A percentile compares a stretch with the other conserved stretches of the same genome.
Conservation (phyloP, 2,329 filamentous ascomycete genomes). For the Curvularia sp. region DNA sequence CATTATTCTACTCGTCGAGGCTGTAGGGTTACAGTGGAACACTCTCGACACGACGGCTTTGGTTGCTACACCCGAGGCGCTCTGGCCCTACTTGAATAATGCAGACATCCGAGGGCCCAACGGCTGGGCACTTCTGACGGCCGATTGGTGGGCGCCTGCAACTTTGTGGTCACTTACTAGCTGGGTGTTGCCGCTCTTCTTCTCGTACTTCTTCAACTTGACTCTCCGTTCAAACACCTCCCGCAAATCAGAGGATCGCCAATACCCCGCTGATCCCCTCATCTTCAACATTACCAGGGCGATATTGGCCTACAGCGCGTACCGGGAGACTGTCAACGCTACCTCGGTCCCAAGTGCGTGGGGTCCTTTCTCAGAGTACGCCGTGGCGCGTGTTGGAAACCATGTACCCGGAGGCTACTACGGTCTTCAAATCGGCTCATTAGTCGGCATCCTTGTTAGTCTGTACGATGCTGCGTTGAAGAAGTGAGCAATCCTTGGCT, state of each 20-base stretch:
- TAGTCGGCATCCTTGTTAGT: slow-evolving; percentile 71
- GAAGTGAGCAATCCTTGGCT: slow-evolving; percentile 48
- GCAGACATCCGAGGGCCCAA: slow-evolving; percentile 76
- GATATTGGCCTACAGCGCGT: slow-evolving; percentile 80
- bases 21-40: slow-evolving; percentile 70
- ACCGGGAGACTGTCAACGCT: slow-evolving; percentile 54
- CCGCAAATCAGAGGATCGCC: slow-evolving; percentile 52
- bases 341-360: slow-evolving; percentile 58
- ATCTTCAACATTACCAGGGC: slow-evolving; percentile 91
- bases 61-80: slow-evolving; percentile 72
- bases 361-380: slow-evolving; percentile 66
- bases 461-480: slow-evolving; percentile 80
- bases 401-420: slow-evolving; percentile 75
- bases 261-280: slow-evolving; percentile 79
- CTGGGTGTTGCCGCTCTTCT: slow-evolving; percentile 70
- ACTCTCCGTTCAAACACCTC: slow-evolving; percentile 63
- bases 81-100: slow-evolving; percentile 62
- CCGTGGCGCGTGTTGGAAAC: slow-evolving; percentile 68
- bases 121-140: slow-evolving; percentile 76
- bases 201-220: slow-evolving; percentile 92
- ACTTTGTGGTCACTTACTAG: slow-evolving; percentile 78
- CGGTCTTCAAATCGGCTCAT: slow-evolving; percentile 71
- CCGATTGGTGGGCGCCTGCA: slow-evolving; percentile 83
- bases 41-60: slow-evolving; percentile 75
- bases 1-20: slow-evolving; percentile 65